Evolutionary conservation across 495 filamentous ascomycete genomes (phyloP).

Genomic region (Trichodelitschia bisporula): DNA sequence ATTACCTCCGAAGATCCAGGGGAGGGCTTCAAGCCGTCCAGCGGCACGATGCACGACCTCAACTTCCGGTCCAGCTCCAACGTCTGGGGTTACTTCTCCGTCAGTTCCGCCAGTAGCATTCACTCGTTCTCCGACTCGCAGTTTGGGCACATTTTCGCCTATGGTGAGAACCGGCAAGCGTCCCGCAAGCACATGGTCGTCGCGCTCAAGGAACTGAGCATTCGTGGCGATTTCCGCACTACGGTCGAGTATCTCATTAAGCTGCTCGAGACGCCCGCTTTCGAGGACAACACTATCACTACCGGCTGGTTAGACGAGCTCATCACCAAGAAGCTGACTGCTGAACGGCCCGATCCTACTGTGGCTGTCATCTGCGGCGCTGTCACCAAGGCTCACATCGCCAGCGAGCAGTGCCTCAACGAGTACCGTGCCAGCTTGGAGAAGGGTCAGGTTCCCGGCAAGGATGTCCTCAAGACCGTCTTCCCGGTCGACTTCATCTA

Average conservation of each 20-base stretch:
- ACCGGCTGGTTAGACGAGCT: constrained; percentile 98
- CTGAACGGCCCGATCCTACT: constrained; percentile 80
- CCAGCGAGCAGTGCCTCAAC: constrained; percentile 62
- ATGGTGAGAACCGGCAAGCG: constrained; percentile 85
- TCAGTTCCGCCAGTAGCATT: constrained; percentile 85
- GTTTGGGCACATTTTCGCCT: constrained; percentile 98
- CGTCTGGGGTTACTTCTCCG: constrained; percentile 99
- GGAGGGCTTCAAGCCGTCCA: constrained; percentile 98
- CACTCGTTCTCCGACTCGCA: constrained; percentile 98
- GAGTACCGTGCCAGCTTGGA: constrained; percentile 81
- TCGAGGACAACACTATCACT: constrained; percentile 97
- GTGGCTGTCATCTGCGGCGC: constrained; percentile 84
- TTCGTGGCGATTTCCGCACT: constrained; percentile 96
- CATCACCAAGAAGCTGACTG: constrained; percentile 91
- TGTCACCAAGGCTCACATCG: constrained; percentile 80
- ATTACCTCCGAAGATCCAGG: constrained; percentile 98
- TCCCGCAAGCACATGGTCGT: constrained; percentile 99
- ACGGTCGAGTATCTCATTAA: constrained; percentile 99
- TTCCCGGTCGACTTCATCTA: constrained; percentile 99
- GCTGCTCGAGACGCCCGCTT: constrained; percentile 90
- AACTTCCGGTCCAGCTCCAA: constrained; percentile 98
- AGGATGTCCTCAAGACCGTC: constrained; percentile 91
- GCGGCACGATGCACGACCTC: constrained; percentile 94
- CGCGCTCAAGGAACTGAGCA: constrained; percentile 92
- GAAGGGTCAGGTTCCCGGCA: constrained; percentile 88